A percentile compares a stretch with the other conserved stretches of the same genome.
These are phyloP conservation scores for Stentor coeruleus DNA, from an alignment of 73 alveolate genomes.

Conservation along the genomic window DNA sequence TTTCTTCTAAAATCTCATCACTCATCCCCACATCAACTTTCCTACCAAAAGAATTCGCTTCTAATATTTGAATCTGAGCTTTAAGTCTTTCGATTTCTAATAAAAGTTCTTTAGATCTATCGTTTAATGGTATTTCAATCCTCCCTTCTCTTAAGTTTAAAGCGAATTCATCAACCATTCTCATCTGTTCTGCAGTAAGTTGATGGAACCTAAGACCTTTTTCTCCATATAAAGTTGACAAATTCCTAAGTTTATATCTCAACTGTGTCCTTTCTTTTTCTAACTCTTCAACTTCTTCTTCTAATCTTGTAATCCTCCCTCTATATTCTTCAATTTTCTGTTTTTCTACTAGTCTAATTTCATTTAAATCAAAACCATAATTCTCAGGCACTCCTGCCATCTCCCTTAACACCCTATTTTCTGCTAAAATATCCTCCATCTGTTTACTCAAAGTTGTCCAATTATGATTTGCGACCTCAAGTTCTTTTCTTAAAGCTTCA, in stretches of 20 bases:
- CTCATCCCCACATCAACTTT: constrained; percentile 1
- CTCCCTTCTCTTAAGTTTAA: constrained; percentile 41
- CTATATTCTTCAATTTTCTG: constrained; percentile 91
- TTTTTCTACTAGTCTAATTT: constrained; percentile 82
- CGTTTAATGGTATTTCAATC: constrained; percentile 34
- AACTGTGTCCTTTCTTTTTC: constrained; percentile 91
- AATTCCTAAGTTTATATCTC: constrained; percentile 60
- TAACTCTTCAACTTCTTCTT: constrained; percentile 88
- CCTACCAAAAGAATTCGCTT: constrained; percentile 37
- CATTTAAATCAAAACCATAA: constrained; percentile 80
- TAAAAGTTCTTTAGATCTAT: constrained; percentile 29
- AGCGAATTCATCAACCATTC: constrained; percentile 40
- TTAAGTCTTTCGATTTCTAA: constrained; percentile 49
- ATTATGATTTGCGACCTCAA: constrained; percentile 33
- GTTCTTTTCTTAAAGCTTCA: constrained; percentile 54
- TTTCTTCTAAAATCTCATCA: constrained; percentile 28
- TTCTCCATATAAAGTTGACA: constrained; percentile 25
- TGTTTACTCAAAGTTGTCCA: constrained; percentile 59
- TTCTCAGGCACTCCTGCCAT: constrained; percentile 94
- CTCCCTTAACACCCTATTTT: constrained; percentile 89
- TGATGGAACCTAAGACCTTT: constrained; percentile 31
- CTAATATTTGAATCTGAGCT: constrained; percentile 47
- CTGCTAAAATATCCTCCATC: constrained; percentile 81
- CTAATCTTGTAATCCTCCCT: constrained; percentile 84
- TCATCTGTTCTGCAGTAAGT: constrained; percentile 46